Conservation (phyloP, 2,329 filamentous ascomycete genomes). For the Dendryphion nanum region DNA sequence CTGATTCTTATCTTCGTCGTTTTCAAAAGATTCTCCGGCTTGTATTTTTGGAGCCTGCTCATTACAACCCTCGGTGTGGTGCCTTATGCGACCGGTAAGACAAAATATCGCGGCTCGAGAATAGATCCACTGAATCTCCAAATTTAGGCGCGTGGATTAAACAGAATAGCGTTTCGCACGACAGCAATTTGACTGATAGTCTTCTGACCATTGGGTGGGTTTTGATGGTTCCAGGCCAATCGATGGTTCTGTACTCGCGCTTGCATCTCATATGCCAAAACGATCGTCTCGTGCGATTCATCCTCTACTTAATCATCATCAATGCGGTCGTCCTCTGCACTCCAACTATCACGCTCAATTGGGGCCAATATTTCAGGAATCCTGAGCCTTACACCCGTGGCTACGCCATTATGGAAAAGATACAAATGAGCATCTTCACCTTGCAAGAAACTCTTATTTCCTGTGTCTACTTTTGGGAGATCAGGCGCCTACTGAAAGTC, state of each 20-base stretch:
- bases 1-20: conserved; percentile 11
- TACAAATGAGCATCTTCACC: conserved; percentile 38
- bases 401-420: conserved; percentile 36
- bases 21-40: conserved; percentile 12
- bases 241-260: conserved; percentile 59
- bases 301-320: conserved; percentile 55
- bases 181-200: conserved; percentile 3
- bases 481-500: conserved; percentile 40
- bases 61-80: conserved; percentile 13
- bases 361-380: conserved; percentile 11
- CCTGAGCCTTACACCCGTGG: conserved; percentile 17
- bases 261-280: conserved; percentile 56
- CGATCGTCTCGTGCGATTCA: conserved; percentile 22
- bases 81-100: conserved; percentile 11
- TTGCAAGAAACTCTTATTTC: conserved; percentile 27
- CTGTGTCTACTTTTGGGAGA: conserved; percentile 50
- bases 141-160: background rate
- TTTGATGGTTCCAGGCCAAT: conserved; percentile 59
- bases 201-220: conserved; percentile 41
- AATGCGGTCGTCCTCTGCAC: conserved; percentile 52
- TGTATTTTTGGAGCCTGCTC: conserved; percentile 16
- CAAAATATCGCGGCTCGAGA: conserved; percentile 9
- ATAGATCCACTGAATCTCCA: background rate
- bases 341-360: conserved; percentile 39
- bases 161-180: background rate